Evolutionary conservation across 345 rosid genomes (phyloP).

Genomic region (Angophora floribunda): DNA sequence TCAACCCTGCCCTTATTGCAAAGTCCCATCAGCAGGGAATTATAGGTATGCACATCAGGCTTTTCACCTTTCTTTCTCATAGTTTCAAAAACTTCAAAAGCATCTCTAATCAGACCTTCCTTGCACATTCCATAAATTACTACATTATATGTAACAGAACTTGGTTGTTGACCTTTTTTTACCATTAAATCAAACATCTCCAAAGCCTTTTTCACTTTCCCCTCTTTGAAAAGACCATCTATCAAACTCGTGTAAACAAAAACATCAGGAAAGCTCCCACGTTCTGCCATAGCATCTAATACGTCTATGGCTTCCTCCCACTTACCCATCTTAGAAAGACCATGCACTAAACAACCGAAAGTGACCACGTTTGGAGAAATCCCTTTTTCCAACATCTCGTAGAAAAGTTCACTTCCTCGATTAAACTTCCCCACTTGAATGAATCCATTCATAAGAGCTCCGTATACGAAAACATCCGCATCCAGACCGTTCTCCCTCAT

Average conservation of each 20-base stretch:
- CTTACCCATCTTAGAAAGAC: conserved; percentile 37
- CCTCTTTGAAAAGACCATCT: conserved; percentile 45
- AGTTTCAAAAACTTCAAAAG: conserved; percentile 33
- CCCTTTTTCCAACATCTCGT: conserved; percentile 37
- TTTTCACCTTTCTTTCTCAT: conserved; percentile 47
- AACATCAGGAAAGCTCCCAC: conserved; percentile 41
- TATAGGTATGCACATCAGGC: conserved; percentile 47
- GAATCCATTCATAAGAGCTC: conserved; percentile 19
- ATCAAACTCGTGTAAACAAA: conserved; percentile 35
- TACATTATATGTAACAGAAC: conserved; percentile 41
- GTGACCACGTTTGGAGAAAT: conserved; percentile 28
- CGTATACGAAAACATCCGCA: conserved; percentile 34
- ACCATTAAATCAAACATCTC: conserved; percentile 42
- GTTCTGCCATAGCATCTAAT: conserved; percentile 30
- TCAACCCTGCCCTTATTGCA: conserved; percentile 37
- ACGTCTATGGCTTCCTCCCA: conserved; percentile 34
- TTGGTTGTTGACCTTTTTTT: conserved; percentile 35
- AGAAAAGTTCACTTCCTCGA: conserved; percentile 28
- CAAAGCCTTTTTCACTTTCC: conserved; percentile 37
- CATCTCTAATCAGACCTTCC: conserved; percentile 37
- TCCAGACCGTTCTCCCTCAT: conserved; percentile 34
- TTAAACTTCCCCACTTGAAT: conserved; percentile 17
- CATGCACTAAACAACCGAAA: conserved; percentile 25
- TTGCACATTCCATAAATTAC: conserved; percentile 50
- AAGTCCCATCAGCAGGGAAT: conserved; percentile 41